These are phyloP conservation scores for Aspergillus sclerotiicarbonarius DNA, from an alignment of 495 filamentous ascomycete species.

Conservation along the genomic window DNA sequence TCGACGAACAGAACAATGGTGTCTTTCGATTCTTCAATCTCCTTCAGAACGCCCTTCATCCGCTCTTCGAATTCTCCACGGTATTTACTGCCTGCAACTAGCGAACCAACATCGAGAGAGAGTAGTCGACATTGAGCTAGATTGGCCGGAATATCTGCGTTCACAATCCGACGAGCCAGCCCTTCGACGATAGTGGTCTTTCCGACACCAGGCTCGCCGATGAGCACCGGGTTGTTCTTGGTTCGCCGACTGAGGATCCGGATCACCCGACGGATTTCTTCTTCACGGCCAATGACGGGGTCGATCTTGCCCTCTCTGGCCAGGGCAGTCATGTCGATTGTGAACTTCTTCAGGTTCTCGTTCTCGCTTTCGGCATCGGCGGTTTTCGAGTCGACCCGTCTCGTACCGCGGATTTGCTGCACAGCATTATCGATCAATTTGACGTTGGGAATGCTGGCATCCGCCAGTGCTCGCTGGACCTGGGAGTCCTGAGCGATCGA, in stretches of 20 bases:
- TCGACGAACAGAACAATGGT: slow-evolving; percentile 98
- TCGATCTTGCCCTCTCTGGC: slow-evolving; percentile 97
- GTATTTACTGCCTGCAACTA: slow-evolving; percentile 97
- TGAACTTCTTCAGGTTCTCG: slow-evolving; percentile 95
- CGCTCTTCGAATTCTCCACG: slow-evolving; percentile 97
- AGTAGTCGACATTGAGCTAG: slow-evolving; percentile 91
- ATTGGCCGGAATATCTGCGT: slow-evolving; percentile 92
- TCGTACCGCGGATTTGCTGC: slow-evolving; percentile 84
- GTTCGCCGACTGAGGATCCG: slow-evolving; percentile 90
- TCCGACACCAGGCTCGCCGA: slow-evolving; percentile 95
- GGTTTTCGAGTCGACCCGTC: slow-evolving; percentile 89
- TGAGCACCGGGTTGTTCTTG: slow-evolving; percentile 97
- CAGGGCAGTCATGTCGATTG: slow-evolving; percentile 93
- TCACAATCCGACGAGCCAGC: slow-evolving; percentile 91
- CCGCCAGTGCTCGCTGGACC: slow-evolving; percentile 70
- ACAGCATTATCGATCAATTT: slow-evolving; percentile 87
- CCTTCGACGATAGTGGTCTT: slow-evolving; percentile 99
- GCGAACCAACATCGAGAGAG: slow-evolving; percentile 88
- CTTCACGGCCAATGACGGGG: slow-evolving; percentile 94
- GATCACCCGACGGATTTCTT: slow-evolving; percentile 92
- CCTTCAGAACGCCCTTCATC: slow-evolving; percentile 98
- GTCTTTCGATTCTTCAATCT: slow-evolving; percentile 93
- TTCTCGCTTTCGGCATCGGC: slow-evolving; percentile 87
- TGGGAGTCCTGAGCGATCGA: slow-evolving; percentile 74
- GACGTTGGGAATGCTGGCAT: slow-evolving; percentile 86